Evolutionary conservation across 2,329 filamentous ascomycete genomes (phyloP).

Genomic region (Alternaria postmessia): DNA sequence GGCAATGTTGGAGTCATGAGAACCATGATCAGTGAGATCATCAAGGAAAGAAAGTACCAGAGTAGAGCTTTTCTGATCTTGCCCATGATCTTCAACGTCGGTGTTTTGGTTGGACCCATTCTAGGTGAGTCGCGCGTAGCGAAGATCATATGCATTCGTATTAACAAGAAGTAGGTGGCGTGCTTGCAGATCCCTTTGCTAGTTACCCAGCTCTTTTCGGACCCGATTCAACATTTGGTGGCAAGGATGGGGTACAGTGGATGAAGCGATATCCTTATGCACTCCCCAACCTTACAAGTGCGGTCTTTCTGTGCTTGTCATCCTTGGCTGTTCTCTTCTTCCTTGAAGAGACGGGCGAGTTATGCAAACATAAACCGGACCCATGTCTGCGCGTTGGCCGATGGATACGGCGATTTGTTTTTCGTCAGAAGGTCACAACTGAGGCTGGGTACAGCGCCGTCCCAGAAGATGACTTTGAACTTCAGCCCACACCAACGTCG

Average conservation of each 20-base stretch:
- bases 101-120: slow-evolving; percentile 57
- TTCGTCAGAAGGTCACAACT: slow-evolving; percentile 33
- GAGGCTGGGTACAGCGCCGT: slow-evolving; percentile 45
- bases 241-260: slow-evolving; percentile 67
- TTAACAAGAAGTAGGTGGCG: slow-evolving; percentile 63
- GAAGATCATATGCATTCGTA: no score
- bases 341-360: slow-evolving; percentile 67
- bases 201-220: slow-evolving; percentile 71
- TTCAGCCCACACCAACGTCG: slow-evolving; percentile 43
- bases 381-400: slow-evolving; percentile 50
- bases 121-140: slow-evolving; percentile 33
- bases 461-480: slow-evolving; percentile 39
- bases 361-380: slow-evolving; percentile 52
- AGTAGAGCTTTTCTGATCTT: slow-evolving; percentile 65
- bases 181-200: slow-evolving; percentile 71
- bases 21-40: slow-evolving; percentile 76
- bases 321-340: slow-evolving; percentile 67
- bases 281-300: slow-evolving; percentile 73
- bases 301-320: slow-evolving; percentile 65
- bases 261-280: slow-evolving; percentile 73
- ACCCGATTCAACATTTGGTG: slow-evolving; percentile 64
- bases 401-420: slow-evolving; percentile 48
- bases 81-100: slow-evolving; percentile 73
- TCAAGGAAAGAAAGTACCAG: slow-evolving; percentile 71
- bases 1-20: slow-evolving; percentile 79